A percentile compares a stretch with the other conserved stretches of the same genome.
Evolutionary conservation across 2,329 filamentous ascomycete species (phyloP).

Genomic region (Scytalidium sp.): DNA sequence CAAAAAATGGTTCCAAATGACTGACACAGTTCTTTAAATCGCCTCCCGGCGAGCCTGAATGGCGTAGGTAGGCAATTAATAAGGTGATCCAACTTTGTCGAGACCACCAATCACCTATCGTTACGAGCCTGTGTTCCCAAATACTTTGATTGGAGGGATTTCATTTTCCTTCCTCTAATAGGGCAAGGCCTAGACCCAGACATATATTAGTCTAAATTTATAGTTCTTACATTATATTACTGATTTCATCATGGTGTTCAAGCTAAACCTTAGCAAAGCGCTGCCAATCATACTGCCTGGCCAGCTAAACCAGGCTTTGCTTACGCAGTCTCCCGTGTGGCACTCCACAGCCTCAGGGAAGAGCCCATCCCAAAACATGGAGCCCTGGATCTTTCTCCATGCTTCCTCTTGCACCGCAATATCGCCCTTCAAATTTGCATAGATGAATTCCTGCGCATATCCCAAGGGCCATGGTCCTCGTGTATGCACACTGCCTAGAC

Average conservation of each 20-base stretch:
- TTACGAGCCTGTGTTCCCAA: too few relatives aligned
- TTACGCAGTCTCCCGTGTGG: constrained; percentile 9
- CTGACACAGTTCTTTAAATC: too few relatives aligned
- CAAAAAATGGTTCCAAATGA: too few relatives aligned
- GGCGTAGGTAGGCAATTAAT: too few relatives aligned
- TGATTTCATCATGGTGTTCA: neutral
- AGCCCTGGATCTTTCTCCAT: constrained; percentile 13
- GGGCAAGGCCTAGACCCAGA: too few relatives aligned
- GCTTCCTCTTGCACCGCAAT: neutral
- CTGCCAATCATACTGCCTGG: constrained; percentile 15
- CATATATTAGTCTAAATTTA: too few relatives aligned
- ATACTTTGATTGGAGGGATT: too few relatives aligned
- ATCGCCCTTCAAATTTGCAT: constrained; percentile 6
- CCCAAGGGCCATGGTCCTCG: constrained; percentile 17
- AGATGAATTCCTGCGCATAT: constrained; percentile 18
- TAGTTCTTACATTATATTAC: neutral
- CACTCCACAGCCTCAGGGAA: constrained; percentile 18
- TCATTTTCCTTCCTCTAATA: too few relatives aligned
- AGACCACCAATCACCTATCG: too few relatives aligned
- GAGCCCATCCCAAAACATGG: constrained; percentile 17
- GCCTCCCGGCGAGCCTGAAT: too few relatives aligned
- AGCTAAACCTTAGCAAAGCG: neutral
- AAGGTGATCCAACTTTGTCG: too few relatives aligned
- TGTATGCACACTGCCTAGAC: constrained; percentile 15
- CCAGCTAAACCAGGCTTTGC: constrained; percentile 23